Evolutionary conservation across 345 rosid species (phyloP).

Genomic region (Syzygium jambos): DNA sequence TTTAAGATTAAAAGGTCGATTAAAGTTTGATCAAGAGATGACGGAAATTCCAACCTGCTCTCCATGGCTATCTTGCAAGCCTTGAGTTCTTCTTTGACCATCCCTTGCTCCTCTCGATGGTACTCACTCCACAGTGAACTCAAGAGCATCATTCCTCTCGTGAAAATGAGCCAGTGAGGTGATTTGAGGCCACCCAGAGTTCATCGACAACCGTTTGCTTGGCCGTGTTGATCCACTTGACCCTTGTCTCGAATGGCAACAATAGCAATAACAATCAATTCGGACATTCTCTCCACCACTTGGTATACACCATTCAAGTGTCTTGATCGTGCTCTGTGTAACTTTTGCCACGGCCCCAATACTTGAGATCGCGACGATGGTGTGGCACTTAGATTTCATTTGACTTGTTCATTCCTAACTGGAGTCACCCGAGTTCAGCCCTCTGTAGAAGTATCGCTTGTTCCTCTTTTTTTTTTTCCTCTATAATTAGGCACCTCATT

Average conservation of each 20-base stretch:
- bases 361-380: background rate
- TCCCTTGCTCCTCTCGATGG: background rate
- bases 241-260: background rate
- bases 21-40: background rate
- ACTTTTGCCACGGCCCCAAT: background rate
- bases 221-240: background rate
- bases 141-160: background rate
- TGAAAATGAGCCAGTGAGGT: background rate
- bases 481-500: background rate
- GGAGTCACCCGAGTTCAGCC: background rate
- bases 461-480: background rate
- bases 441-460: background rate
- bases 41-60: background rate
- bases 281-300: background rate
- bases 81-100: background rate
- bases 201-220: background rate
- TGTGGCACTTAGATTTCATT: too few relatives aligned
- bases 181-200: background rate
- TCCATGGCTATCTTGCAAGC: background rate
- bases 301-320: background rate
- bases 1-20: background rate
- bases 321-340: background rate
- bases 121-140: background rate
- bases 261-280: fast-evolving
- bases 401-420: background rate